Base-by-base conservation (phyloP, 2,329 filamentous ascomycete genomes). In the Trichophyton simii region DNA sequence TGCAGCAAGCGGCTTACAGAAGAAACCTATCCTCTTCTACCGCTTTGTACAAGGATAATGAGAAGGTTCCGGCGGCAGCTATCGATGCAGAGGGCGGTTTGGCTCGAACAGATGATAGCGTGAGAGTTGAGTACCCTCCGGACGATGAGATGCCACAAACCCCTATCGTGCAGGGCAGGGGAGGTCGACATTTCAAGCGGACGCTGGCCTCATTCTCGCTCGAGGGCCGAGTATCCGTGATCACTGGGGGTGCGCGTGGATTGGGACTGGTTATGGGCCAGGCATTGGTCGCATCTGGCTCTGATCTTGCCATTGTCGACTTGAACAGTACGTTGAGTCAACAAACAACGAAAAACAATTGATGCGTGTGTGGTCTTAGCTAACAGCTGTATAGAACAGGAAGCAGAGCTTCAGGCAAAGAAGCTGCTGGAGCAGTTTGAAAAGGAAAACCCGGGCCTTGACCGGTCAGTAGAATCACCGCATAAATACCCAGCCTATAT, bases 251-350 rank as follows among this genome's bases (percentile, higher is more conserved):
- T 71, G 92, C 92, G 28, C 82, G 91, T 71, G 92, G 92, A 6
- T 76, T 97, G 62, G 92, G 92, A 44, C 79, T 96, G 64, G 91
- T 95, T 67, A 96, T 97, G 88, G 88, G 87, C 59, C 91, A 96
- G 78, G 91, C 88, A 55, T 83, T 96, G 75, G 88, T 96, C 60
- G 86, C 89, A 60, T 94, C 88, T 60, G 92, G 92, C 59, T 88
- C 89, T 8, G 87, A 95, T 73, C 81, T 96, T 64, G 92, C 92
- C 48, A 88, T 97, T 74, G 90, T 96, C 46, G 92, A 97, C 73
- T 79, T 96, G 78, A 96, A 97, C 77, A 87, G 89, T 92, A 75
- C 67, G 84, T 80, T 44, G 41, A 20, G 8, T n/a, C 58, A 38
- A 38, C 34, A 13, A 38, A 9, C 34, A 38, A 9, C 9, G 11